Percentiles rank a stretch among this genome's conserved stretches.
Conservation (phyloP, 208 protist genomes). For the Trypanosoma congolense region DNA sequence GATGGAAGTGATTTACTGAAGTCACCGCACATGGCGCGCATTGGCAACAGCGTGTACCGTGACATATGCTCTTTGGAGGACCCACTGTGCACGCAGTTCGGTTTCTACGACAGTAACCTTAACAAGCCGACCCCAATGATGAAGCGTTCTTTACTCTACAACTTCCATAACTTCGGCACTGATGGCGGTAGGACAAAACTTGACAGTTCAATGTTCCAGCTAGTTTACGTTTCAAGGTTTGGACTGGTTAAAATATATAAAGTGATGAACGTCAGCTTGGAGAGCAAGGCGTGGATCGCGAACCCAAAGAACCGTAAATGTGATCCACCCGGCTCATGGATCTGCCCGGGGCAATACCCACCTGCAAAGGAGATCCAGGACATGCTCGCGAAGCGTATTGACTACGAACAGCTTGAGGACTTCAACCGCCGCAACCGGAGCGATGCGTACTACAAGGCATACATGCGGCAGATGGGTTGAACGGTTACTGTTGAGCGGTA, state of each 20-base stretch:
- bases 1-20: constrained; percentile 49
- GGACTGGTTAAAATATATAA: constrained; percentile 97
- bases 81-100: constrained; percentile 47
- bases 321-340: constrained; percentile 48
- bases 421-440: constrained; percentile 40
- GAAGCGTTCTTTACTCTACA: constrained; percentile 56
- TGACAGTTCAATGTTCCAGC: constrained; percentile 41
- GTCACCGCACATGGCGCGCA: constrained; percentile 51
- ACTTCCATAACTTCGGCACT: constrained; percentile 31
- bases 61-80: constrained; percentile 68
- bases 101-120: constrained; percentile 25
- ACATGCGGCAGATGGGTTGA: constrained; percentile 27
- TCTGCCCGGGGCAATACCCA: constrained; percentile 70
- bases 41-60: constrained; percentile 73
- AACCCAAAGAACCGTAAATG: constrained; percentile 52
- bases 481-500: not conserved
- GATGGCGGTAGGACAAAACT: constrained; percentile 4
- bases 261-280: constrained; percentile 83
- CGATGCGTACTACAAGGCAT: constrained; percentile 37
- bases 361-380: constrained; percentile 63
- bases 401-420: constrained; percentile 44
- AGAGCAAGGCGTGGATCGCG: constrained; percentile 58
- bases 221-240: constrained; percentile 93
- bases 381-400: constrained; percentile 49
- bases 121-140: constrained; percentile 38